These are phyloP conservation scores for Aspergillus tubingensis DNA, from an alignment of 2,329 filamentous ascomycete species.

Conservation along the genomic window DNA sequence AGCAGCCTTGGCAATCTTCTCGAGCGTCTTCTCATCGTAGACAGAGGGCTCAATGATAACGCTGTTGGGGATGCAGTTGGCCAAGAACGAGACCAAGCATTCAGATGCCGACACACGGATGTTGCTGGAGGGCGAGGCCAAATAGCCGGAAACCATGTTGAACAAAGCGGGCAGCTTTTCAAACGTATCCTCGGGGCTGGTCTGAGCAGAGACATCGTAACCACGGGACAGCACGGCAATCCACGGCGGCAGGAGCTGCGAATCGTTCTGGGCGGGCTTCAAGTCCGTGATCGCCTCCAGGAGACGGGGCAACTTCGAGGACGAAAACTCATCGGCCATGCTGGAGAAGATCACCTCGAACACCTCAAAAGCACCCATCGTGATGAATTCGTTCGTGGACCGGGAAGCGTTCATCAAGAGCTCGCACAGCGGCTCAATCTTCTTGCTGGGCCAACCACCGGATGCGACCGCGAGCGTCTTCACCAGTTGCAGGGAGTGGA, in stretches of 20 bases:
- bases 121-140: constrained; percentile 85
- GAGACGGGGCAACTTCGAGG: constrained; percentile 82
- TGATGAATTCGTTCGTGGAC: constrained; percentile 91
- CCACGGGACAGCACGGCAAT: constrained; percentile 92
- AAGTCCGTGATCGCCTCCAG: constrained; percentile 91
- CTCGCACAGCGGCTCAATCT: constrained; percentile 90
- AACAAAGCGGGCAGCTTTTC: constrained; percentile 86
- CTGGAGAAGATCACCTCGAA: constrained; percentile 96
- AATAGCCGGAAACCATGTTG: constrained; percentile 73
- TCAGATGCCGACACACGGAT: constrained; percentile 94
- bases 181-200: constrained; percentile 88
- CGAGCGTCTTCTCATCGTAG: constrained; percentile 86
- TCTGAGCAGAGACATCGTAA: constrained; percentile 88
- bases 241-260: constrained; percentile 92
- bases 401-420: constrained; percentile 83
- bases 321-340: constrained; percentile 84
- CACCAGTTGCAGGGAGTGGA: constrained; percentile 88
- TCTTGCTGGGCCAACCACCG: constrained; percentile 93
- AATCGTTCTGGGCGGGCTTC: constrained; percentile 88
- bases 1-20: constrained; percentile 72
- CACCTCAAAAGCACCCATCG: constrained; percentile 93
- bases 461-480: constrained; percentile 85
- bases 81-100: constrained; percentile 88
- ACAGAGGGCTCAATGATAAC: constrained; percentile 86
- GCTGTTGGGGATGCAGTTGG: constrained; percentile 80